Base-by-base conservation (phyloP, 1,284 basidiomycete genomes). In the Porodaedalea pini region DNA sequence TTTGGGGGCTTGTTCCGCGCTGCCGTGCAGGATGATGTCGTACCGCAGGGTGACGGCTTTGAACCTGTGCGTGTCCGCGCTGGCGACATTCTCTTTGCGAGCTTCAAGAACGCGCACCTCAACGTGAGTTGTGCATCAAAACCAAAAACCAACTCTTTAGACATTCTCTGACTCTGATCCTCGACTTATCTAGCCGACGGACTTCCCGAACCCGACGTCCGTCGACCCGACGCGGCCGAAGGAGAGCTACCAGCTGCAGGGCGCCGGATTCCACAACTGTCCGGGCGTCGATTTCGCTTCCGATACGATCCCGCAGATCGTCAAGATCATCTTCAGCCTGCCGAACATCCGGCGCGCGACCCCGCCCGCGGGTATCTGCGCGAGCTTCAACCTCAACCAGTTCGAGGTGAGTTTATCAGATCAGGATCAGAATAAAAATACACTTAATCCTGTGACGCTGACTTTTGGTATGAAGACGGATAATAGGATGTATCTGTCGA, bases 41-140 rank as follows among this genome's bases (percentile, higher is more conserved):
- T 63, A 45, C 57, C 11, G 17, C 73, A 78, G 63, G 76, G 75
- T 3, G 67, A 68, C 0, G 72, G 70, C 17, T 64, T 72, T 27
- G 67, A 74, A 1, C 63, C 73, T 6, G 44, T 77, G 27, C 59
- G 70, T 10, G 68, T 80, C 51, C 71, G 75, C 60, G 67, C 71
- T 1, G 78, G 76, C 2, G 78, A 81, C 62, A 67, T 71, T 19
- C 65, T 80, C 53, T 76, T 75, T 62, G 71, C 67, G 21, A 76
- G 76, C 65, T 75, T 80, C 68, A 75, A 70, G 65, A 80, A 77
- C 47, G 79, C 80, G 2, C 73, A 80, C 54, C 65, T 75, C 19
- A 77, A 81, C 62, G 80, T 81, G 61, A 41, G 76, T 48, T 27
- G 13, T 25, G 2, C 25, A 21, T 21, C 31, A 2, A 15, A 1